phyloP scores from a whole-genome alignment of 2,329 filamentous ascomycete genomes.

The Thielaviopsis musarum region DNA sequence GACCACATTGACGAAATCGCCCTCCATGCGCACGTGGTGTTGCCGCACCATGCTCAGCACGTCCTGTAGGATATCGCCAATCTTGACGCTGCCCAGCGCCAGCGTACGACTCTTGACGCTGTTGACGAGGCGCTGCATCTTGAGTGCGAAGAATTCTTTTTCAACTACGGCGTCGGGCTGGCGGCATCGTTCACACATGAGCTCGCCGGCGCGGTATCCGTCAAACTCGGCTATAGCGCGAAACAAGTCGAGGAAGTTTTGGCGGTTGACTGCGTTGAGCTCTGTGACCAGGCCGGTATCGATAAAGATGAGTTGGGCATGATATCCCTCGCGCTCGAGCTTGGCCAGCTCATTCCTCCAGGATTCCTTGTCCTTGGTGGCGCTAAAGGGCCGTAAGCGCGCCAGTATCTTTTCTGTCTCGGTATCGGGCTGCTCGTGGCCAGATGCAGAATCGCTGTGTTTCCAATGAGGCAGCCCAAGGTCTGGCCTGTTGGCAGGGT shows the following conservation, averaged over 20 bases:
- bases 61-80: conserved; percentile 83
- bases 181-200: conserved; percentile 92
- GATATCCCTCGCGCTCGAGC: conserved; percentile 74
- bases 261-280: conserved; percentile 69
- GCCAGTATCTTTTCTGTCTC: conserved; percentile 77
- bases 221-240: conserved; percentile 92
- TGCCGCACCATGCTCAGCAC: conserved; percentile 80
- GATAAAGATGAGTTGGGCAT: conserved; percentile 92
- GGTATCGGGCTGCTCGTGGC: conserved; percentile 41
- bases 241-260: conserved; percentile 91
- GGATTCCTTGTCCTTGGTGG: conserved; percentile 40
- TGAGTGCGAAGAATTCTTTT: conserved; percentile 76
- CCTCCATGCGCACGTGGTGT: conserved; percentile 88
- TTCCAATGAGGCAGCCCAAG: conserved; percentile 24
- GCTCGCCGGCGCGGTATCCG: conserved; percentile 80
- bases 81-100: conserved; percentile 84
- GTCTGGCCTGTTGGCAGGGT: conserved; percentile 59
- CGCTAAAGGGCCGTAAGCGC: conserved; percentile 56
- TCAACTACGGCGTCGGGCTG: conserved; percentile 84
- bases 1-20: conserved; percentile 96
- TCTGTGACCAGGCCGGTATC: conserved; percentile 93
- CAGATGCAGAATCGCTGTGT: conserved; percentile 22
- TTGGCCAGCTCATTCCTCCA: conserved; percentile 62
- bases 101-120: conserved; percentile 82
- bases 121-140: conserved; percentile 92